Percentiles rank a stretch among this genome's conserved stretches.
Conservation (phyloP, 164 flowering plant species). For the Annona squamosa region DNA sequence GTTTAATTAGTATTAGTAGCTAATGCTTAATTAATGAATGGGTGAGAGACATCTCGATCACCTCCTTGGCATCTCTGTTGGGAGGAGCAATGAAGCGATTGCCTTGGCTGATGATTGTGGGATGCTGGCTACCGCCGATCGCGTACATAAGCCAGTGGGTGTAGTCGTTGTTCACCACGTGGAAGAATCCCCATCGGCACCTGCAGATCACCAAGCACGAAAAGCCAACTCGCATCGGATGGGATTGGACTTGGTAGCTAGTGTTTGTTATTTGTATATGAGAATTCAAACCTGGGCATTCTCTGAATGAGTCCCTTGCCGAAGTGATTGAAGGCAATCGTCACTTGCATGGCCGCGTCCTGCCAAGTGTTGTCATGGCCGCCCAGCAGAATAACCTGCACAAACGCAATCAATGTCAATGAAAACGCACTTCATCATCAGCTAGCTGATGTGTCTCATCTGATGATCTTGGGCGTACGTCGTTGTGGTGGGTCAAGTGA, state of each 20-base stretch:
- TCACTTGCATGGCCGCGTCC: conserved; percentile 57
- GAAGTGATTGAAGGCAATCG: conserved; percentile 70
- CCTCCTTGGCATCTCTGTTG: conserved; percentile 37
- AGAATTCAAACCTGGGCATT: conserved; percentile 47
- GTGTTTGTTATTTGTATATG: not conserved
- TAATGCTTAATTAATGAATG: no score
- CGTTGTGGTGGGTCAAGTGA: conserved; percentile 66
- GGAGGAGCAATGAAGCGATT: conserved; percentile 65
- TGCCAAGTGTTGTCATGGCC: conserved; percentile 35
- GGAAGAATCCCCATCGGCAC: conserved; percentile 61
- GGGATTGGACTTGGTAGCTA: not conserved
- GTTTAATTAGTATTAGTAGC: not conserved
- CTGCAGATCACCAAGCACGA: not conserved
- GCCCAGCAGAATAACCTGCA: conserved; percentile 71
- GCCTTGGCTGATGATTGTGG: conserved; percentile 78
- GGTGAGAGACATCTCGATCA: conserved; percentile 4
- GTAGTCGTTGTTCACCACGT: conserved; percentile 75
- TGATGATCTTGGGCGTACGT: conserved; percentile 23
- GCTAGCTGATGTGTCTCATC: not conserved
- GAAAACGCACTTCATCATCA: not conserved
- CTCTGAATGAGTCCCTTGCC: conserved; percentile 62
- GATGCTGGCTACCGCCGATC: conserved; percentile 68
- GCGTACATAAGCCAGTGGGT: conserved; percentile 85
- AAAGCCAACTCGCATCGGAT: not conserved
- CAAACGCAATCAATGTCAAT: not conserved